A percentile compares a stretch with the other conserved stretches of the same genome.
phyloP scores from a whole-genome alignment of 73 alveolate genomes.

The Halteria grandinella region DNA sequence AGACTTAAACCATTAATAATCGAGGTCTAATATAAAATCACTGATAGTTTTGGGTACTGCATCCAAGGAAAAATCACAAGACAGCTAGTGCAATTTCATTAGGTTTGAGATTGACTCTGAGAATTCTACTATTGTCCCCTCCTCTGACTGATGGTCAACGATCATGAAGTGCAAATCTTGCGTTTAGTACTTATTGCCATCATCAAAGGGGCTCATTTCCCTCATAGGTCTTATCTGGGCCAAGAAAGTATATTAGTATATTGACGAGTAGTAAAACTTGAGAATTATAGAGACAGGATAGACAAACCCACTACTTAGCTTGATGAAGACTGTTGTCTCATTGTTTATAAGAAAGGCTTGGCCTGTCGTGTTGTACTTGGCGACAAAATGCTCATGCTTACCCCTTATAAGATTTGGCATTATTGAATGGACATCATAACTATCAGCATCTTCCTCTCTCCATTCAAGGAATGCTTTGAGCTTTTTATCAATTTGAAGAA shows the following conservation, averaged over 20 bases:
- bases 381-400: conserved; percentile 1
- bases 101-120: neutral
- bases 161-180: conserved; percentile 1
- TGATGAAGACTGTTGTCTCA: neutral
- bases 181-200: neutral
- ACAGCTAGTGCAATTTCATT: neutral
- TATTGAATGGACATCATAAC: neutral
- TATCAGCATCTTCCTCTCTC: neutral
- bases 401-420: conserved; percentile 11
- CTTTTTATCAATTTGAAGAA: conserved; percentile 5
- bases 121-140: conserved; percentile 1
- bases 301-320: conserved; percentile 11
- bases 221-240: neutral
- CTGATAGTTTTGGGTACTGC: neutral
- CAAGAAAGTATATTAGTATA: conserved; percentile 5
- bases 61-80: neutral
- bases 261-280: conserved; percentile 20
- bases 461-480: neutral
- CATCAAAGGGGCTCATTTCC: conserved; percentile 17
- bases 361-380: conserved; percentile 27
- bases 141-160: conserved; percentile 17
- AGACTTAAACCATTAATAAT: neutral
- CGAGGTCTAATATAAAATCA: neutral
- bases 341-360: conserved; percentile 1
- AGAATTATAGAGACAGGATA: conserved; percentile 13